These are phyloP conservation scores for Sporothrix euskadiensis DNA, from an alignment of 2,329 filamentous ascomycete species.

Conservation along the genomic window DNA sequence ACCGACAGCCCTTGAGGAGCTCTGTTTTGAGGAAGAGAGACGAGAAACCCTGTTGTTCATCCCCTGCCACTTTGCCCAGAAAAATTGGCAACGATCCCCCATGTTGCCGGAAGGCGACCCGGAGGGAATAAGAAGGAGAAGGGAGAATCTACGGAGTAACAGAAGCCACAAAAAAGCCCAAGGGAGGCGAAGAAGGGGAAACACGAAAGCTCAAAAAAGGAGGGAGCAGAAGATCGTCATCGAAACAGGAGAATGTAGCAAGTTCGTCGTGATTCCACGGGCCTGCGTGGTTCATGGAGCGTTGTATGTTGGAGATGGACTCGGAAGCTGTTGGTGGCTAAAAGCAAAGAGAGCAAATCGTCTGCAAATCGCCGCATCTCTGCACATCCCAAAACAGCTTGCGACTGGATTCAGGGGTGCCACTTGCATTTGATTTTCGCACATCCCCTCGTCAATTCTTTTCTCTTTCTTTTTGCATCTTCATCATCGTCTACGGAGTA, in stretches of 20 bases:
- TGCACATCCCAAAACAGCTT: constrained; percentile 4
- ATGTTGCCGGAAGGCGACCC: background rate
- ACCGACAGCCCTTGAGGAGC: background rate
- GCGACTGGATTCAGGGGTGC: constrained; percentile 1
- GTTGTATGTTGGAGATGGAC: background rate
- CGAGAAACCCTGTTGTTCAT: background rate
- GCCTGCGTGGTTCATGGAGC: background rate
- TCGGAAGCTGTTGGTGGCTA: background rate
- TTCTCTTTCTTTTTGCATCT: background rate
- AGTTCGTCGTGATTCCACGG: background rate
- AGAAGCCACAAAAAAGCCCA: background rate
- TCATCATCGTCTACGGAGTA: background rate
- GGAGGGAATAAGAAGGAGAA: constrained; percentile 1
- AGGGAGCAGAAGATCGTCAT: background rate
- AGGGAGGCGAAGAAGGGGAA: constrained; percentile 1
- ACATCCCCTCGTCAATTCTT: background rate
- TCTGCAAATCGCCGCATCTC: background rate
- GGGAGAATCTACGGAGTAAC: background rate
- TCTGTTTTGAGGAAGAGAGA: background rate
- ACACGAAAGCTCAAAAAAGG: background rate
- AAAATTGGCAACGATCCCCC: background rate
- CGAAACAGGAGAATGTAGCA: background rate
- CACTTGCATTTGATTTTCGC: background rate
- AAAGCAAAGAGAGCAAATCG: background rate
- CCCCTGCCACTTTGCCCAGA: background rate